Evolutionary conservation across 495 filamentous ascomycete genomes (phyloP).

Genomic region (Talaromyces borbonicus): DNA sequence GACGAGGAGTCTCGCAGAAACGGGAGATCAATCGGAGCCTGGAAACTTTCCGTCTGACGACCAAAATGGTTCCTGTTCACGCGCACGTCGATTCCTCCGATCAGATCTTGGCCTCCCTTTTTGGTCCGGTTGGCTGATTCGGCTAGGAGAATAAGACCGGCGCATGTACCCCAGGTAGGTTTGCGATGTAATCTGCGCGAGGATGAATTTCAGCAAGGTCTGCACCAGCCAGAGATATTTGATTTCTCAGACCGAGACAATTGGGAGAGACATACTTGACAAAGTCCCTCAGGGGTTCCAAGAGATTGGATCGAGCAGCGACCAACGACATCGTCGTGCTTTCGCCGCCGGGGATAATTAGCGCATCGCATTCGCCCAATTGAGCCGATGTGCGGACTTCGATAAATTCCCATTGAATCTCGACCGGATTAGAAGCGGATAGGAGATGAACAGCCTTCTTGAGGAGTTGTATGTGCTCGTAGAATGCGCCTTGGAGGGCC

Average conservation of each 20-base stretch:
- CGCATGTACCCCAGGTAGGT: slow-evolving; percentile 94
- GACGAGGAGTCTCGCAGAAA: slow-evolving; percentile 50
- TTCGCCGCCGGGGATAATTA: slow-evolving; percentile 90
- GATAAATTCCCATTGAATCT: slow-evolving; percentile 49
- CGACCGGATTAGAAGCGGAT: slow-evolving; percentile 13
- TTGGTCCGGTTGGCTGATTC: slow-evolving; percentile 84
- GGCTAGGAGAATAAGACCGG: slow-evolving; percentile 83
- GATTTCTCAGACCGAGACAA: too few relatives aligned
- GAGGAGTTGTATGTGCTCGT: slow-evolving; percentile 75
- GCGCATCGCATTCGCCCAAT: slow-evolving; percentile 63
- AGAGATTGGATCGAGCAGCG: slow-evolving; percentile 63
- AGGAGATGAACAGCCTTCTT: slow-evolving; percentile 46
- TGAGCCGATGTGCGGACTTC: slow-evolving; percentile 72
- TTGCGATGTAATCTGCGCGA: slow-evolving; percentile 43
- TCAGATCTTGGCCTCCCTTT: slow-evolving; percentile 83
- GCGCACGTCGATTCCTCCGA: slow-evolving; percentile 83
- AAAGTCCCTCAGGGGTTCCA: slow-evolving; percentile 82
- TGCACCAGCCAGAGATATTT: too few relatives aligned
- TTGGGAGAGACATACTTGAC: slow-evolving; percentile 75
- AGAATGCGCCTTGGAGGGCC: slow-evolving; percentile 88
- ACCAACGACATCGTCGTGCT: slow-evolving; percentile 90
- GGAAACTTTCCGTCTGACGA: slow-evolving; percentile 87
- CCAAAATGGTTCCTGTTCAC: slow-evolving; percentile 97
- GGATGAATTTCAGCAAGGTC: not conserved
- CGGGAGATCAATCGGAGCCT: slow-evolving; percentile 61